Percentiles rank a stretch among this genome's conserved stretches.
Evolutionary conservation across 1,284 basidiomycete genomes (phyloP).

Genomic region (Singerocomus inundabilis): DNA sequence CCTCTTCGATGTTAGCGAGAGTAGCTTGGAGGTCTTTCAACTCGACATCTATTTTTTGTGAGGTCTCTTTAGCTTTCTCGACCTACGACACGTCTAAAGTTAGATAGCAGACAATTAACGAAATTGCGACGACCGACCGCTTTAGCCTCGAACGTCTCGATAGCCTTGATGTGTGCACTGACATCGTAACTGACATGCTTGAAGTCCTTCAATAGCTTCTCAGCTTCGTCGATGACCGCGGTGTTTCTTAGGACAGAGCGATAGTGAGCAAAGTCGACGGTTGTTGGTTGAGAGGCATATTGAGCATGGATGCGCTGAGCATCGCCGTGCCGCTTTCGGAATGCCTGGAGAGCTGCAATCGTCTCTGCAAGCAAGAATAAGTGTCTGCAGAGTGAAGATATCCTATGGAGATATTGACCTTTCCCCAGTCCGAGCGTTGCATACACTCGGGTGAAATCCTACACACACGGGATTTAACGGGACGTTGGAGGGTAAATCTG

Average conservation of each 20-base stretch:
- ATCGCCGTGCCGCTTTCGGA: constrained; percentile 93
- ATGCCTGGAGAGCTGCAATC: constrained; percentile 84
- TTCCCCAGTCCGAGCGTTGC: constrained; percentile 89
- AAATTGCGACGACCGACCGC: constrained; percentile 64
- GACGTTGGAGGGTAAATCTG: neutral
- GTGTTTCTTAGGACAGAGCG: constrained; percentile 91
- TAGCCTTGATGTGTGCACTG: constrained; percentile 87
- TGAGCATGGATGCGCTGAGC: constrained; percentile 77
- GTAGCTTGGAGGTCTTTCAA: constrained; percentile 91
- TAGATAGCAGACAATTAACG: constrained; percentile 1
- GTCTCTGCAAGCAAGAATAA: constrained; percentile 62
- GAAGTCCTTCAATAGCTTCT: constrained; percentile 88
- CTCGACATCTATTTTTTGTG: constrained; percentile 90
- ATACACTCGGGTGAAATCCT: constrained; percentile 95
- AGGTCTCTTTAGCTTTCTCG: constrained; percentile 87
- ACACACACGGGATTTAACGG: constrained; percentile 16
- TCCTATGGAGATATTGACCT: constrained; percentile 49
- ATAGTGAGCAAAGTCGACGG: constrained; percentile 91
- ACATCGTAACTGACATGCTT: constrained; percentile 98
- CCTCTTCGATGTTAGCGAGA: constrained; percentile 96
- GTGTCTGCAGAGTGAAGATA: neutral
- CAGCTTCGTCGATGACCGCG: constrained; percentile 87
- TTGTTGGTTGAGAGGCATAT: constrained; percentile 73
- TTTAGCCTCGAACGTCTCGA: constrained; percentile 96
- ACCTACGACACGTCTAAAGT: constrained; percentile 52